phyloP scores from a whole-genome alignment of 768 basidiomycete species.

The Phlegmacium glaucopus region DNA sequence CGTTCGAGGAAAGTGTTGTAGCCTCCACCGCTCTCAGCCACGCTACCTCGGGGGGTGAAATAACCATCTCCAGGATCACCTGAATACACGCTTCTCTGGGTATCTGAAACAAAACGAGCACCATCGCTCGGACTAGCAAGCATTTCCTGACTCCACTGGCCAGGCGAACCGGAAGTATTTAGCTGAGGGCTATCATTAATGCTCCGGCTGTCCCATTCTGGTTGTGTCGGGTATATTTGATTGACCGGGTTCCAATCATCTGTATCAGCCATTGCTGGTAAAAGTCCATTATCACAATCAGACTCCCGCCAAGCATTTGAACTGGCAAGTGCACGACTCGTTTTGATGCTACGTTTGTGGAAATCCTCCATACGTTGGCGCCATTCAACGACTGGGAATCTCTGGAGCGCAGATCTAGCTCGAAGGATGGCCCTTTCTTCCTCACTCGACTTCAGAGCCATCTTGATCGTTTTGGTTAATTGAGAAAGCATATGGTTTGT shows the following conservation, averaged over 20 bases:
- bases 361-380: slow-evolving; percentile 95
- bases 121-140: slow-evolving; percentile 47
- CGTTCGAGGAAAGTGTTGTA: slow-evolving; percentile 82
- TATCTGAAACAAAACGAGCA: slow-evolving; percentile 11
- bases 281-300: slow-evolving; percentile 53
- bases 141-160: slow-evolving; percentile 59
- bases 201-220: slow-evolving; percentile 75
- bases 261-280: slow-evolving; percentile 54
- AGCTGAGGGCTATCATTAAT: slow-evolving; percentile 35
- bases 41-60: slow-evolving; percentile 35
- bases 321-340: slow-evolving; percentile 68
- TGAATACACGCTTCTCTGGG: slow-evolving; percentile 42
- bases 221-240: slow-evolving; percentile 63
- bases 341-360: slow-evolving; percentile 78
- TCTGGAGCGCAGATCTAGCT: slow-evolving; percentile 90
- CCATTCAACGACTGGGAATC: slow-evolving; percentile 98
- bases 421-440: slow-evolving; percentile 91
- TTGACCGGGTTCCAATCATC: slow-evolving; percentile 80
- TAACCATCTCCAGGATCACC: slow-evolving; percentile 56
- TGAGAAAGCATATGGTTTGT: slow-evolving; percentile 95
- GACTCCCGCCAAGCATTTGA: slow-evolving; percentile 74
- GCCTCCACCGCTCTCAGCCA: slow-evolving; percentile 35
- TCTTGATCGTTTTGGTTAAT: slow-evolving; percentile 89
- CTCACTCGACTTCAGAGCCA: slow-evolving; percentile 86
- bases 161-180: slow-evolving; percentile 52